Percentiles rank a stretch among this genome's conserved stretches.
Conservation (phyloP, 129 eudicot species). For the sunflower (Helianthus annuus) region HanXRQr2.0-SUNRISE NC_035438.2:1482905-1483404, state of each 20-base stretch:
- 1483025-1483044: constrained; percentile 26
- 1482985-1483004: constrained; percentile 18
- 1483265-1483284: background rate
- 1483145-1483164: background rate
- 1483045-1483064: constrained; percentile 38
- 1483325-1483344: no score
- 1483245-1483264: background rate
- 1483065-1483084: constrained; percentile 23
- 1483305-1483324: no score
- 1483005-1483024: constrained; percentile 41
- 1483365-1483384: background rate
- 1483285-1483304: background rate
- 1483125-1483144: constrained; percentile 9
- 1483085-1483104: constrained; percentile 21
- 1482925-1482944: constrained; percentile 27
- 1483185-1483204: background rate
- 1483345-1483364: background rate
- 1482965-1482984: constrained; percentile 17
- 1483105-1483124: constrained; percentile 41
- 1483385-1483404: background rate
- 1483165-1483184: background rate
- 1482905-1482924: constrained; percentile 13
- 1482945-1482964: constrained; percentile 29
- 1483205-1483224: background rate
- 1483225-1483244: background rate